These are phyloP conservation scores for Tremella fuciformis DNA, from an alignment of 768 basidiomycete species.

Conservation along the genomic window DNA sequence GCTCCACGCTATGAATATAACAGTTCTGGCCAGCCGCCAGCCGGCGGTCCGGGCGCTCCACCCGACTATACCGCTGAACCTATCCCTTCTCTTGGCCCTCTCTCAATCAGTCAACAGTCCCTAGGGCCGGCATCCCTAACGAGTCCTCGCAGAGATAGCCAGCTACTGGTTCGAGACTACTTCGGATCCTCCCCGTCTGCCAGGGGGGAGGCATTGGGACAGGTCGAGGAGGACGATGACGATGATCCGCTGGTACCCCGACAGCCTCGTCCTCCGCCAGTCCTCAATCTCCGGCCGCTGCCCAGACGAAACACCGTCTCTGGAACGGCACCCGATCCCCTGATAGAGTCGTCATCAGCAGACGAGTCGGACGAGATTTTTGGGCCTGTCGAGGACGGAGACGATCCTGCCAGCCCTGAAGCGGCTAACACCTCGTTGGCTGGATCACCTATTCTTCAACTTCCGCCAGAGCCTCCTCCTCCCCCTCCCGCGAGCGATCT, in stretches of 20 bases:
- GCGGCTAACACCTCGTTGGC: background rate
- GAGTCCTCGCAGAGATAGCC: background rate
- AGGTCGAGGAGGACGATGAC: slow-evolving; percentile 24
- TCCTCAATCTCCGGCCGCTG: slow-evolving; percentile 14
- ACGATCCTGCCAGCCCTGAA: too few relatives aligned
- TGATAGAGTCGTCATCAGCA: background rate
- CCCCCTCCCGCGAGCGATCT: slow-evolving; percentile 9
- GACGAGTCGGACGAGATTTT: background rate
- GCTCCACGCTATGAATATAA: too few relatives aligned
- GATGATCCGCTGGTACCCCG: slow-evolving; percentile 39
- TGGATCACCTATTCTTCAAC: background rate
- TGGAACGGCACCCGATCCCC: background rate
- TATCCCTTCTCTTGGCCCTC: background rate
- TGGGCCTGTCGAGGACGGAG: too few relatives aligned
- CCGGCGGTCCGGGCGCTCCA: too few relatives aligned
- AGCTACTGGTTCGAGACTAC: background rate
- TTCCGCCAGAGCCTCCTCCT: slow-evolving; percentile 1
- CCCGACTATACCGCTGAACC: too few relatives aligned
- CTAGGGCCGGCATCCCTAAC: background rate
- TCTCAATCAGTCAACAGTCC: background rate
- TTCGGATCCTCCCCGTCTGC: background rate
- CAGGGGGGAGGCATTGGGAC: too few relatives aligned
- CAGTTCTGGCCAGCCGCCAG: too few relatives aligned
- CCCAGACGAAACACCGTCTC: slow-evolving; percentile 4
- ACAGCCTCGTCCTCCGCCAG: slow-evolving; percentile 8